Conservation (phyloP, 805 yeast species). For the Cyberlindnera suaveolens region DNA sequence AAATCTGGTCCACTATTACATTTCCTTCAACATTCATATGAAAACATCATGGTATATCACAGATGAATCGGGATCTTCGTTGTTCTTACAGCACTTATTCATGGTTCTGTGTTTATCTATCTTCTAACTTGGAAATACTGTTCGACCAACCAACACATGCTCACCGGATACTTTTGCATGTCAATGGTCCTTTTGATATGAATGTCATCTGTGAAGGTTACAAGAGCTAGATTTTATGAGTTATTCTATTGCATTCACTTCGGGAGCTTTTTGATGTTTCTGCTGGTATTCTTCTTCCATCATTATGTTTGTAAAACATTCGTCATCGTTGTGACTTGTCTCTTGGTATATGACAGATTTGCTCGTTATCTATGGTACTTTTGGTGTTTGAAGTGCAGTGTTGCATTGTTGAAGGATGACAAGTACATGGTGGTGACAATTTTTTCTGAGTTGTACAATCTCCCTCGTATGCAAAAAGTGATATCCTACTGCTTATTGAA, state of each 20-base stretch:
- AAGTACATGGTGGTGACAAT: slow-evolving; percentile 11
- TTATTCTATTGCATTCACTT: slow-evolving; percentile 19
- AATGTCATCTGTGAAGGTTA: slow-evolving; percentile 9
- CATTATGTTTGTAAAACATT: slow-evolving; percentile 22
- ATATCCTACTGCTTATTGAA: slow-evolving; percentile 7
- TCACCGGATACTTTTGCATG: slow-evolving; percentile 13
- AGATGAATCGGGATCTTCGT: slow-evolving; percentile 20
- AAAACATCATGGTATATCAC: slow-evolving; percentile 20
- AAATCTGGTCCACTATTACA: slow-evolving; percentile 21
- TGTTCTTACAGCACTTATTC: slow-evolving; percentile 14
- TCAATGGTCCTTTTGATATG: slow-evolving; percentile 6
- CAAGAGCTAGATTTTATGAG: slow-evolving; percentile 17
- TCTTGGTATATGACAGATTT: slow-evolving; percentile 16
- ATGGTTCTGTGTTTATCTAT: slow-evolving; percentile 12
- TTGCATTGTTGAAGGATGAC: slow-evolving; percentile 1
- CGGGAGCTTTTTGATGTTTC: slow-evolving; percentile 11
- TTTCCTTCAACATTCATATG: slow-evolving; percentile 17
- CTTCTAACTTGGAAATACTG: slow-evolving; percentile 19
- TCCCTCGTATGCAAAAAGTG: neutral
- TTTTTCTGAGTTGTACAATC: slow-evolving; percentile 2
- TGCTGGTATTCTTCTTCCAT: slow-evolving; percentile 23
- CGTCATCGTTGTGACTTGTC: slow-evolving; percentile 11
- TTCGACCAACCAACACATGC: slow-evolving; percentile 2
- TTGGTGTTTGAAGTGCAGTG: slow-evolving; percentile 15
- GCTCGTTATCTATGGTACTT: slow-evolving; percentile 9